These are phyloP conservation scores for Zalerion maritima DNA, from an alignment of 495 filamentous ascomycete species.

Conservation along the genomic window DNA sequence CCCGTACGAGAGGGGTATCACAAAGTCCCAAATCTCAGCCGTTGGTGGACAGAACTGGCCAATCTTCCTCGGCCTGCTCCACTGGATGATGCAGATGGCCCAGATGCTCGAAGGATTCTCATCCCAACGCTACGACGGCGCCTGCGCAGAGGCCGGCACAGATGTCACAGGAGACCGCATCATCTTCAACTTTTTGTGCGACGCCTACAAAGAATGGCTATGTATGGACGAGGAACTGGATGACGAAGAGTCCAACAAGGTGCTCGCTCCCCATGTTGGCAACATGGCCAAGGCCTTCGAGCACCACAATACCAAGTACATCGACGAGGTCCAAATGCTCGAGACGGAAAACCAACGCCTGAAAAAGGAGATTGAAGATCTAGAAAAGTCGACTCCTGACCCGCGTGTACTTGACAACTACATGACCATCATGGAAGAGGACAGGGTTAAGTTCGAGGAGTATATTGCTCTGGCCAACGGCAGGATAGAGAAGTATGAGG, in stretches of 20 bases:
- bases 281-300: constrained; percentile 86
- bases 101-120: constrained; percentile 75
- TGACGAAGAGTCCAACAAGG: constrained; percentile 62
- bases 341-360: constrained; percentile 70
- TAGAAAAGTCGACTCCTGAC: constrained; percentile 71
- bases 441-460: constrained; percentile 80
- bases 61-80: constrained; percentile 79
- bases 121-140: constrained; percentile 67
- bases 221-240: constrained; percentile 72
- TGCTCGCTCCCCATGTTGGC: constrained; percentile 70
- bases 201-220: constrained; percentile 87
- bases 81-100: constrained; percentile 98
- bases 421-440: constrained; percentile 76
- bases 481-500: constrained; percentile 71
- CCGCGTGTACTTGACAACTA: constrained; percentile 68
- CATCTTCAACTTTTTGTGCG: constrained; percentile 77
- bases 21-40: constrained; percentile 83
- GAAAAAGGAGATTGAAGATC: constrained; percentile 69
- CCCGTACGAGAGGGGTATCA: constrained; percentile 84
- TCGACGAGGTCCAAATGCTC: constrained; percentile 65
- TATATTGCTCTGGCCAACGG: constrained; percentile 71
- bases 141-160: constrained; percentile 66
- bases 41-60: constrained; percentile 95
- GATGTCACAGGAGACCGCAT: constrained; percentile 82
- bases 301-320: constrained; percentile 59